Conservation (phyloP, 768 basidiomycete species). For the Boletus reticuloceps region DNA sequence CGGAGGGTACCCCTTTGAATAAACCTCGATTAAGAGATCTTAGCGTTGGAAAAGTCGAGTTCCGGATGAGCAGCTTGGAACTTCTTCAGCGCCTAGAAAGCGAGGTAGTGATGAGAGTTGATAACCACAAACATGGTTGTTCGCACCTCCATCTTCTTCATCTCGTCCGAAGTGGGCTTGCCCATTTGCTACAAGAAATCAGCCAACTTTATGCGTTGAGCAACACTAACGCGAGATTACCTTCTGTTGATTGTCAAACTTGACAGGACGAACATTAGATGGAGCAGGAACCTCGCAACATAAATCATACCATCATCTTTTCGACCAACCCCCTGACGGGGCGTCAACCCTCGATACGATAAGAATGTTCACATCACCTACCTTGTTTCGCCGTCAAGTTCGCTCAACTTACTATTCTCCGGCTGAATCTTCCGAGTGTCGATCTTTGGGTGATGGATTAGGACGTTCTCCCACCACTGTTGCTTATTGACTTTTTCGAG, state of each 20-base stretch:
- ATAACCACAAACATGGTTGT: neutral
- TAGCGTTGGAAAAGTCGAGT: conserved; percentile 90
- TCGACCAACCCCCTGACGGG: conserved; percentile 87
- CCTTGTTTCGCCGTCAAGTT: conserved; percentile 95
- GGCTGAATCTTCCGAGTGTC: conserved; percentile 96
- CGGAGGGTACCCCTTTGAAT: neutral
- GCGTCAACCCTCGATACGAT: conserved; percentile 8
- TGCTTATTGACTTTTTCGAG: conserved; percentile 85
- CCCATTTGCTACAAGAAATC: conserved; percentile 72
- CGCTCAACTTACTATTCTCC: conserved; percentile 91
- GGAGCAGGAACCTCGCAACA: neutral
- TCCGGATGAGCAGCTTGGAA: conserved; percentile 92
- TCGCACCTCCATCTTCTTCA: conserved; percentile 86
- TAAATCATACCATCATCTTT: conserved; percentile 94
- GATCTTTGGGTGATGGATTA: conserved; percentile 94
- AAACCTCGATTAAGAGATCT: conserved; percentile 58
- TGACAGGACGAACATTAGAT: conserved; percentile 13
- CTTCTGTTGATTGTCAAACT: conserved; percentile 47
- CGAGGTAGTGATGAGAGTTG: neutral
- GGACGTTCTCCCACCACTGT: conserved; percentile 97
- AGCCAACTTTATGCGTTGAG: neutral
- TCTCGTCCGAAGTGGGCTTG: conserved; percentile 91
- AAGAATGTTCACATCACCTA: conserved; percentile 27
- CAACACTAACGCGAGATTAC: conserved; percentile 19
- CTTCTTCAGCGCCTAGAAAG: conserved; percentile 69